A percentile compares a stretch with the other conserved stretches of the same genome.
Conservation (phyloP, 2,329 filamentous ascomycete species). For the Exophiala sp. region DNA sequence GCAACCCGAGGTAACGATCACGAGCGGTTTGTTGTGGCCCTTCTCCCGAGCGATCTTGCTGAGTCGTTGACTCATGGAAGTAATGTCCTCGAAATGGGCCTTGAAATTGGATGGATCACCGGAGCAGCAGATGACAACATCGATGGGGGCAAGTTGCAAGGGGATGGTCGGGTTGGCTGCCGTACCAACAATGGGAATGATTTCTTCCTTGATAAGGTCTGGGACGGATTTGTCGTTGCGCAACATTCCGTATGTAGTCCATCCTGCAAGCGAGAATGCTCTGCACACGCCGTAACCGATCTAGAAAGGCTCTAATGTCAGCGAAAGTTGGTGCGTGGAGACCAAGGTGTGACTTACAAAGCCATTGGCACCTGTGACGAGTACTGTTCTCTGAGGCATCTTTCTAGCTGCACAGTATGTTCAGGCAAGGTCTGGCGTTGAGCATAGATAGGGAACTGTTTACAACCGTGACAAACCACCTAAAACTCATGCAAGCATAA, state of each 20-base stretch:
- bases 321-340: too few relatives aligned
- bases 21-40: constrained; percentile 37
- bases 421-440: too few relatives aligned
- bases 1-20: constrained; percentile 49
- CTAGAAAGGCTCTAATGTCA: too few relatives aligned
- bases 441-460: too few relatives aligned
- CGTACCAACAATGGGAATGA: constrained; percentile 18
- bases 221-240: constrained; percentile 25
- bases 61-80: constrained; percentile 36
- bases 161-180: constrained; percentile 7
- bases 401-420: background rate
- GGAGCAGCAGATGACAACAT: constrained; percentile 45
- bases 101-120: constrained; percentile 42
- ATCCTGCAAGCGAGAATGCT: constrained; percentile 47
- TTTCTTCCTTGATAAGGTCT: constrained; percentile 14
- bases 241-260: constrained; percentile 45
- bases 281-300: constrained; percentile 46
- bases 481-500: too few relatives aligned
- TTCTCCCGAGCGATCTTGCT: constrained; percentile 27
- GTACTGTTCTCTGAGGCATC: constrained; percentile 32
- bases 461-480: too few relatives aligned
- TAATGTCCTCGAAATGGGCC: constrained; percentile 38
- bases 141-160: constrained; percentile 28
- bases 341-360: constrained; percentile 29
- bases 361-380: constrained; percentile 50